Evolutionary conservation across 345 rosid species (phyloP).

Genomic region (Cardiospermum halicacabum): DNA sequence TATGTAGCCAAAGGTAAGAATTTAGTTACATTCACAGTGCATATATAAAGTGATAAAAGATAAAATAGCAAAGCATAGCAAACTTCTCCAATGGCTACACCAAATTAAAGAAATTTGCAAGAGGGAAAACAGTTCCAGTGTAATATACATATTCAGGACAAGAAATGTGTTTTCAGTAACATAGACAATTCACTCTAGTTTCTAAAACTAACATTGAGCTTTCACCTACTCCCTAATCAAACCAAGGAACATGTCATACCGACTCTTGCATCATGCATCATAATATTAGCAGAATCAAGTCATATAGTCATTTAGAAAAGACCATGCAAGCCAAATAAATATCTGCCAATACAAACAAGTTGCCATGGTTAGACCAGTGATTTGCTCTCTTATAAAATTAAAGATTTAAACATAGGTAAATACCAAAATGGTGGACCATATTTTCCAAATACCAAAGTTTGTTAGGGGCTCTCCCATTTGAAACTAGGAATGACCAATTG

Average conservation of each 20-base stretch:
- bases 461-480: too few relatives aligned
- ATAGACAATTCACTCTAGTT: background rate
- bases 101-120: conserved; percentile 1
- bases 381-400: too few relatives aligned
- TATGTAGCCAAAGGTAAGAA: background rate
- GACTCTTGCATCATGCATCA: too few relatives aligned
- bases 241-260: background rate
- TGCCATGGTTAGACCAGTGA: too few relatives aligned
- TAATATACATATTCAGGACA: background rate
- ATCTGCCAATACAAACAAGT: background rate
- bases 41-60: background rate
- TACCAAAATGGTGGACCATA: too few relatives aligned
- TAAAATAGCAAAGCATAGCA: background rate
- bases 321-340: background rate
- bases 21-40: background rate
- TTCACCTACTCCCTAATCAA: background rate
- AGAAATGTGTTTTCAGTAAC: background rate
- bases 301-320: background rate
- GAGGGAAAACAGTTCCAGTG: background rate
- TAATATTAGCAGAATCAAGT: background rate
- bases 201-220: background rate
- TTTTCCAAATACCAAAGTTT: too few relatives aligned
- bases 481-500: too few relatives aligned
- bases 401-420: too few relatives aligned
- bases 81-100: background rate